These are phyloP conservation scores for Termitomyces sp. DNA, from an alignment of 768 basidiomycete genomes.

Conservation along the genomic window DNA sequence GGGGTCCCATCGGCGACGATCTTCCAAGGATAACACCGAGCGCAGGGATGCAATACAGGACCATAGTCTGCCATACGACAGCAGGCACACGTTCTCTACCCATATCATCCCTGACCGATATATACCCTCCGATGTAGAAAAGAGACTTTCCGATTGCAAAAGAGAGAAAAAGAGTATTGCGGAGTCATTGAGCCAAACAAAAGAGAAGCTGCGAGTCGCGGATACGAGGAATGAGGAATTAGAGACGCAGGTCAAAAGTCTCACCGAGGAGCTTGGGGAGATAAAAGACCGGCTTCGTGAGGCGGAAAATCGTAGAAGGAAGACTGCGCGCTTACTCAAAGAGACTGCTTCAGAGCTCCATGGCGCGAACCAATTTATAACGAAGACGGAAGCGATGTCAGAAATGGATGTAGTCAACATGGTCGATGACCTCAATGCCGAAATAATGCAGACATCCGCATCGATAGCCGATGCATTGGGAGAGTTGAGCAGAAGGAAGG, in stretches of 20 bases:
- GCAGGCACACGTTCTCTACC: neutral
- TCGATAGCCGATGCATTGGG: conserved; percentile 14
- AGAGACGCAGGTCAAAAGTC: neutral
- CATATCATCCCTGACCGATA: neutral
- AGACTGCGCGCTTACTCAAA: conserved; percentile 19
- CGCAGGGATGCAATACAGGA: neutral
- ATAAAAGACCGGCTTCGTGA: conserved; percentile 11
- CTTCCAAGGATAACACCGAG: neutral
- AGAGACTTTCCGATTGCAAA: conserved; percentile 1
- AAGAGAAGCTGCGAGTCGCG: neutral
- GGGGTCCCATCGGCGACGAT: neutral
- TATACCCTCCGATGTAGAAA: neutral
- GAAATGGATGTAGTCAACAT: conserved; percentile 34
- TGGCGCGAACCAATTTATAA: conserved; percentile 38
- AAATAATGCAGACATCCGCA: conserved; percentile 18
- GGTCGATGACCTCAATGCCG: conserved; percentile 14
- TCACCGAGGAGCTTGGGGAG: neutral
- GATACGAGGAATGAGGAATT: conserved; percentile 5
- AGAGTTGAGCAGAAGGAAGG: conserved; percentile 1
- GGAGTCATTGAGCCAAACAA: neutral
- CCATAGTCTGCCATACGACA: neutral
- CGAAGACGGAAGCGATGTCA: conserved; percentile 37
- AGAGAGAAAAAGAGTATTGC: conserved; percentile 9
- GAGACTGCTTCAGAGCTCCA: conserved; percentile 33
- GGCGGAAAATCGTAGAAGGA: conserved; percentile 15